A percentile compares a stretch with the other conserved stretches of the same genome.
These are phyloP conservation scores for Tardiomyces blankii DNA, from an alignment of 1,139 yeast genomes.

Conservation along the genomic window DNA sequence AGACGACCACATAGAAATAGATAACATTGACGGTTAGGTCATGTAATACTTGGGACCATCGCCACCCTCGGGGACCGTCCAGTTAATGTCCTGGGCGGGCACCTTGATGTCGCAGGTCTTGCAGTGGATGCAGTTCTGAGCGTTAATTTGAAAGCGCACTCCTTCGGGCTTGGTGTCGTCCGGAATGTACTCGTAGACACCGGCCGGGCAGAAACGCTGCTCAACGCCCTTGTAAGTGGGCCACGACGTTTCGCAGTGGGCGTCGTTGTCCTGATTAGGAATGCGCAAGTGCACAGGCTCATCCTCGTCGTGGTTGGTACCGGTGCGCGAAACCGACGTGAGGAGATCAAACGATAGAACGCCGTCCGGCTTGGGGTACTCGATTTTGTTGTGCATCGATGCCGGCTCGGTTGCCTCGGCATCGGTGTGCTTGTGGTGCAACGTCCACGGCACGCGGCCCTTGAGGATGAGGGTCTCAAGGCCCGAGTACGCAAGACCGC, in stretches of 20 bases:
- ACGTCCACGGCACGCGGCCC: slow-evolving; percentile 85
- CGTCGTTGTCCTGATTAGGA: slow-evolving; percentile 52
- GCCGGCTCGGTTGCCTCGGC: slow-evolving; percentile 64
- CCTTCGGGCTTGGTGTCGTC: slow-evolving; percentile 49
- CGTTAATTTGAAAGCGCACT: slow-evolving; percentile 80
- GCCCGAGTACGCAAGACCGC: slow-evolving; percentile 81
- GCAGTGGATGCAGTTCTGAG: slow-evolving; percentile 96
- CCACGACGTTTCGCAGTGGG: slow-evolving; percentile 58
- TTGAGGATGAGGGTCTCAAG: slow-evolving; percentile 64
- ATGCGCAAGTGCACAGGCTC: slow-evolving; percentile 82
- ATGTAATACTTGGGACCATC: slow-evolving; percentile 92
- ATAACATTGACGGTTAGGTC: slow-evolving; percentile 32
- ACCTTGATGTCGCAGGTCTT: slow-evolving; percentile 96
- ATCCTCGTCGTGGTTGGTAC: slow-evolving; percentile 91
- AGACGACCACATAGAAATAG: too few relatives aligned
- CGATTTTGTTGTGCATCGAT: slow-evolving; percentile 51
- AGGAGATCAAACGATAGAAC: slow-evolving; percentile 77
- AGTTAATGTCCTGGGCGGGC: slow-evolving; percentile 85
- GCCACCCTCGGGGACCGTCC: slow-evolving; percentile 98
- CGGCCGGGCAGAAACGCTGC: slow-evolving; percentile 93
- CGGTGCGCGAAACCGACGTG: slow-evolving; percentile 91
- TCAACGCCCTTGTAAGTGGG: slow-evolving; percentile 80
- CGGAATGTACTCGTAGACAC: slow-evolving; percentile 86
- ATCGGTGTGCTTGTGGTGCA: slow-evolving; percentile 60
- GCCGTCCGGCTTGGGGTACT: slow-evolving; percentile 92